phyloP scores from a whole-genome alignment of 176 grass and related monocot genomes.

The Oryza meyeriana region DNA sequence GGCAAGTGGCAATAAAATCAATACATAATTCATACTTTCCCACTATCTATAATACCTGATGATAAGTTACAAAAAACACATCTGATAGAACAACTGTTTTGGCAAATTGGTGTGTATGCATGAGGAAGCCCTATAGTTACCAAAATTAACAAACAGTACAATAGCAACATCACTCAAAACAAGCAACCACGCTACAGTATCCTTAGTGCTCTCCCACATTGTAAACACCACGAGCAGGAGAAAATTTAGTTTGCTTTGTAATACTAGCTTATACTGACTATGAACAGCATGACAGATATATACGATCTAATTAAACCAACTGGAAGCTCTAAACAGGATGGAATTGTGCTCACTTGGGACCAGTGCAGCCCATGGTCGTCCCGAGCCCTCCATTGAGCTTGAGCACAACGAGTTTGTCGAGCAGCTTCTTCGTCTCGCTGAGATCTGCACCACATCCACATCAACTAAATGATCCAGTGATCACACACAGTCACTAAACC shows the following conservation, averaged over 20 bases:
- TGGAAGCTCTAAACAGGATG: neutral
- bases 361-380: conserved; percentile 97
- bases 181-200: neutral
- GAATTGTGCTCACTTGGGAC: conserved; percentile 76
- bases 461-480: conserved; percentile 34
- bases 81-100: neutral
- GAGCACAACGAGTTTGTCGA: conserved; percentile 92
- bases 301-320: neutral
- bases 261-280: neutral
- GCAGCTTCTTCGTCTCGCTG: conserved; percentile 68
- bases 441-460: conserved; percentile 57
- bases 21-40: neutral
- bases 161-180: neutral
- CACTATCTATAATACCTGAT: neutral
- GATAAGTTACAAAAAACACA: neutral
- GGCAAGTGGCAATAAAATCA: neutral
- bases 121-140: neutral
- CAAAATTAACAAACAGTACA: conserved; percentile 21
- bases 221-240: neutral
- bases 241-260: neutral
- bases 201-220: neutral
- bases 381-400: conserved; percentile 98
- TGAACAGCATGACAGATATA: neutral
- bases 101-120: neutral
- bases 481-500: neutral